These are phyloP conservation scores for Pistacia integerrima DNA, from an alignment of 345 rosid species.

Conservation along the genomic window DNA sequence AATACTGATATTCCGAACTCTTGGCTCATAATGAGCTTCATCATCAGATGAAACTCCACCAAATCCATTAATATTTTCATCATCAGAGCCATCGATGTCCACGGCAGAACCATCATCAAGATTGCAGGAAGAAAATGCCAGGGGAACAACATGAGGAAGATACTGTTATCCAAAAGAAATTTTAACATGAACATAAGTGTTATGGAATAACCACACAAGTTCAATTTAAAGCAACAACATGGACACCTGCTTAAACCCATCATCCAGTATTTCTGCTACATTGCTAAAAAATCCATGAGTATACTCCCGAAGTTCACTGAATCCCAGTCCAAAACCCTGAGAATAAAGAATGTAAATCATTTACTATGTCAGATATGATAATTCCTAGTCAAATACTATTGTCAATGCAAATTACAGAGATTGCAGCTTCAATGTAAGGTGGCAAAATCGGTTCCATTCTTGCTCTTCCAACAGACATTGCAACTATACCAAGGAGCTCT, in stretches of 20 bases:
- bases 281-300: slow-evolving; percentile 99
- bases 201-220: slow-evolving; percentile 15
- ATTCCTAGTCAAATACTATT: slow-evolving; percentile 19
- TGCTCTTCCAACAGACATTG: slow-evolving; percentile 90
- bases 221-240: slow-evolving; percentile 20
- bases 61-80: slow-evolving; percentile 80
- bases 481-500: slow-evolving; percentile 98
- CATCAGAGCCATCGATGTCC: slow-evolving; percentile 87
- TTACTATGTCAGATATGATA: neutral
- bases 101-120: slow-evolving; percentile 99
- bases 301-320: slow-evolving; percentile 96
- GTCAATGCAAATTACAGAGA: slow-evolving; percentile 57
- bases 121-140: slow-evolving; percentile 89
- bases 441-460: slow-evolving; percentile 86
- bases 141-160: slow-evolving; percentile 88
- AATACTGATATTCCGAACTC: slow-evolving; percentile 91
- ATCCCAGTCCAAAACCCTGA: slow-evolving; percentile 93
- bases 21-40: slow-evolving; percentile 96
- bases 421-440: slow-evolving; percentile 94
- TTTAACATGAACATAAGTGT: slow-evolving; percentile 11
- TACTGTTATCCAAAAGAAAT: slow-evolving; percentile 56
- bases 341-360: slow-evolving; percentile 19
- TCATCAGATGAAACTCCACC: slow-evolving; percentile 98
- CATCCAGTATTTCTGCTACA: slow-evolving; percentile 91
- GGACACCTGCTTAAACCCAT: slow-evolving; percentile 75